Evolutionary conservation across 2,329 filamentous ascomycete genomes (phyloP).

Genomic region (Aspergillus fructus): DNA sequence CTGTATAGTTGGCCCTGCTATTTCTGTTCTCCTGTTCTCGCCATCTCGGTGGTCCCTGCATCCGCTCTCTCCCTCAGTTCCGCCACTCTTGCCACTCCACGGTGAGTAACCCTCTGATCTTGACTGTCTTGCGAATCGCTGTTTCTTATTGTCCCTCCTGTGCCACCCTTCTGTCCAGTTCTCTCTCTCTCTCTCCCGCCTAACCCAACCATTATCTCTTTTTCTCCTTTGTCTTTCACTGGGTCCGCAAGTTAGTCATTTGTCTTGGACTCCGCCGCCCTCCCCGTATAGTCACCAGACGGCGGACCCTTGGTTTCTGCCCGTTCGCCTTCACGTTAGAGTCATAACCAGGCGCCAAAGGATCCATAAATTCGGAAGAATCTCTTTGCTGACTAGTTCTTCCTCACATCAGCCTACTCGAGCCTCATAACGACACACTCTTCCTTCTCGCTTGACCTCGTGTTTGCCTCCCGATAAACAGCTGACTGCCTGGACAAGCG

Average conservation of each 20-base stretch:
- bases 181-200: conserved; percentile 11
- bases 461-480: conserved; percentile 18
- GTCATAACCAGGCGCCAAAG: conserved; percentile 18
- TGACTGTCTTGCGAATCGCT: conserved; percentile 5
- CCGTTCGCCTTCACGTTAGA: conserved; percentile 13
- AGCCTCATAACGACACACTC: conserved; percentile 13
- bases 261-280: conserved; percentile 13
- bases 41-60: conserved; percentile 20
- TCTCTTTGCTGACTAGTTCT: conserved; percentile 20
- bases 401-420: conserved; percentile 18
- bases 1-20: conserved; percentile 1
- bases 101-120: conserved; percentile 15
- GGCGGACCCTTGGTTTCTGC: conserved; percentile 15
- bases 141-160: conserved; percentile 4
- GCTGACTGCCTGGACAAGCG: conserved; percentile 32
- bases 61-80: conserved; percentile 16
- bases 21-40: conserved; percentile 7
- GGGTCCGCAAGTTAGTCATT: conserved; percentile 18
- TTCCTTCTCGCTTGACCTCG: conserved; percentile 9
- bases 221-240: conserved; percentile 10
- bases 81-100: conserved; percentile 22
- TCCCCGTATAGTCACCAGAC: conserved; percentile 20
- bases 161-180: background rate
- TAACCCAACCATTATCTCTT: conserved; percentile 10
- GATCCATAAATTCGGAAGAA: conserved; percentile 9